Base-by-base conservation (phyloP, 345 rosid genomes). In the Cardiospermum halicacabum region DNA sequence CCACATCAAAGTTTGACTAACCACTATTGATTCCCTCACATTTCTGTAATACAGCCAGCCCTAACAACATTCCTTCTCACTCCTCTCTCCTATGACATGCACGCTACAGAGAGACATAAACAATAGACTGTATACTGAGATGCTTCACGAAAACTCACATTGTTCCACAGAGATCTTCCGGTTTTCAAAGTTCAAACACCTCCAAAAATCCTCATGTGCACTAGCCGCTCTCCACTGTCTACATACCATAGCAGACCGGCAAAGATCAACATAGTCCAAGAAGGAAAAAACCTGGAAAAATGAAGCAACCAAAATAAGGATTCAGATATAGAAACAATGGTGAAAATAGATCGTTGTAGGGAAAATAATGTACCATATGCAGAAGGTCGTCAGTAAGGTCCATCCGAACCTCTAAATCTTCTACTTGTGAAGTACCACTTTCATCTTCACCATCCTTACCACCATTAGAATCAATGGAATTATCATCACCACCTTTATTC, bases 141-240 rank as follows among this genome's bases (percentile, higher is more conserved):
- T 21, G 50, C 3, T 27, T 58, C 1, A 27, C 16, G 32, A 48
- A 48, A 64, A 77, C 97, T 87, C 82, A 94, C 99, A 91, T 76
- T 89, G 95, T 64, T 88, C 96, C 12, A 81, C 51, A 26, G 96
- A 85, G 67, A 91, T 82, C 65, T 84, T 87, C 64, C 75, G 81
- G 66, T 85, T 78, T 75, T 89, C 90, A 74, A 94, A 91, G 78
- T 89, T 83, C 82, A 94, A 81, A 80, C 84, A 77, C 78, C 80
- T 94, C 99, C 99, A 94, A 60, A 94, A 91, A 69, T 89, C 97
- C 76, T 94, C 99, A 81, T 94, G 97, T 54, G 91, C 84, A 72
- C 93, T 91, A 69, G 96, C 96, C 62, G 74, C 73, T 82, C 86
- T 86, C 97, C 99, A 94, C 84, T 89, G 97, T 67, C 86, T 80